Conservation (phyloP, 805 yeast species). For the Suhomyces prunicola region DNA sequence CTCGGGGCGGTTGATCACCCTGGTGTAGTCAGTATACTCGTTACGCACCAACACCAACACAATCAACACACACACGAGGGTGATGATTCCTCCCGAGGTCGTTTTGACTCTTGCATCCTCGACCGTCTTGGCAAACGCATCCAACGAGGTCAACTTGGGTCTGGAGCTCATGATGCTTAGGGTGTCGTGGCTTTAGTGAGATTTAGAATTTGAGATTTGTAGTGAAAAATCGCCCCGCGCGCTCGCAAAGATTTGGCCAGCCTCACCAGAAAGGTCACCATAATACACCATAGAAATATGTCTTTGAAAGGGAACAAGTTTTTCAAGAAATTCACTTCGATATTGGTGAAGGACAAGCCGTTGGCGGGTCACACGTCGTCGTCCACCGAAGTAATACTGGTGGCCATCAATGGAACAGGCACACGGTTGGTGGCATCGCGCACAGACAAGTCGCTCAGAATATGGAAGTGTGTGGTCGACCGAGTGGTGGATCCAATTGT, state of each 20-base stretch:
- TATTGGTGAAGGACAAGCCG: conserved; percentile 11
- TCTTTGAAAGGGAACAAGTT: conserved; percentile 2
- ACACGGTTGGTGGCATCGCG: conserved; percentile 41
- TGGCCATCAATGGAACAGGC: conserved; percentile 43
- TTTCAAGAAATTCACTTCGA: conserved; percentile 6
- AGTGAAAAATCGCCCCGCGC: neutral
- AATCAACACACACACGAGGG: conserved; percentile 62
- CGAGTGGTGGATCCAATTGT: conserved; percentile 33
- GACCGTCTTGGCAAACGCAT: conserved; percentile 91
- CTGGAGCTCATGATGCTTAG: conserved; percentile 18
- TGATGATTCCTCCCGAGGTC: conserved; percentile 84
- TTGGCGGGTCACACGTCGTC: conserved; percentile 14
- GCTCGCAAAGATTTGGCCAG: neutral
- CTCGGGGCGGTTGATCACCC: conserved; percentile 71
- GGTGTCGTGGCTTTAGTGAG: neutral
- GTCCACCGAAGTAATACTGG: conserved; percentile 30
- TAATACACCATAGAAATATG: neutral
- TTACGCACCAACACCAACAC: conserved; percentile 61
- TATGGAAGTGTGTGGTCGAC: conserved; percentile 33
- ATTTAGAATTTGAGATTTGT: neutral
- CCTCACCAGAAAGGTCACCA: neutral
- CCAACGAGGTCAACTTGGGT: conserved; percentile 56
- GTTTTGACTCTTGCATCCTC: conserved; percentile 92
- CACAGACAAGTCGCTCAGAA: conserved; percentile 40
- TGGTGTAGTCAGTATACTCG: conserved; percentile 75